A percentile compares a stretch with the other conserved stretches of the same genome.
phyloP scores from a whole-genome alignment of 2,329 filamentous ascomycete species.

The Chaetomiaceae sp. region DNA sequence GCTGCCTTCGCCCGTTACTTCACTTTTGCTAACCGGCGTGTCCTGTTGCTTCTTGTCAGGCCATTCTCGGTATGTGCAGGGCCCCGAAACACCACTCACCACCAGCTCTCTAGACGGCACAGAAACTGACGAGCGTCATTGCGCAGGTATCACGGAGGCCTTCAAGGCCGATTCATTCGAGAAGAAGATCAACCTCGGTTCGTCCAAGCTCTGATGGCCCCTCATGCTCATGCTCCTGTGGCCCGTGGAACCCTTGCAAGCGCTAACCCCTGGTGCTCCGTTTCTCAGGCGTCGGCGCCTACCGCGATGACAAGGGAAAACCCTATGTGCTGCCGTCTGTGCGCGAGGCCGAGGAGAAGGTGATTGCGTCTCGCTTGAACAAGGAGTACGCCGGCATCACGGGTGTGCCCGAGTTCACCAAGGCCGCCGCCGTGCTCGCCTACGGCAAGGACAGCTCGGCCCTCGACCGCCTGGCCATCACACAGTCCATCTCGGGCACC shows the following conservation, averaged over 20 bases:
- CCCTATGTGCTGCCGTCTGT: slow-evolving; percentile 96
- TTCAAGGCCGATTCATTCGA: slow-evolving; percentile 94
- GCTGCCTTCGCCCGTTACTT: neutral
- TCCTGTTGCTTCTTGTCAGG: slow-evolving; percentile 42
- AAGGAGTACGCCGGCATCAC: slow-evolving; percentile 99
- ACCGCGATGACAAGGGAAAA: slow-evolving; percentile 97
- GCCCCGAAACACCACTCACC: neutral
- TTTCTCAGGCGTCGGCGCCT: slow-evolving; percentile 78
- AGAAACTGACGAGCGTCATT: slow-evolving; percentile 25
- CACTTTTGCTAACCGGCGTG: slow-evolving; percentile 18
- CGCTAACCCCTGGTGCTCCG: slow-evolving; percentile 13
- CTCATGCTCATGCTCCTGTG: neutral
- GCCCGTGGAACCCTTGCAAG: slow-evolving; percentile 14
- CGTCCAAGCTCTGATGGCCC: slow-evolving; percentile 27
- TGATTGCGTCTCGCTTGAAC: slow-evolving; percentile 73
- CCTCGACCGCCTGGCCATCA: slow-evolving; percentile 79
- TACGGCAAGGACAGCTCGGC: slow-evolving; percentile 78
- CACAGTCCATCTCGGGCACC: slow-evolving; percentile 96
- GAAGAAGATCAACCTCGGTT: slow-evolving; percentile 97
- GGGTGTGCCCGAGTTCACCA: slow-evolving; percentile 89
- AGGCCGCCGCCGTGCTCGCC: slow-evolving; percentile 83
- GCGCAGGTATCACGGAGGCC: slow-evolving; percentile 83
- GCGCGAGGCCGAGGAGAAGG: slow-evolving; percentile 79
- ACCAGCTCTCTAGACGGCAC: neutral
- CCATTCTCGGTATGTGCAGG: slow-evolving; percentile 63